Conservation (phyloP, 441 rosid genomes). For the Flueggea neowawraea region DNA sequence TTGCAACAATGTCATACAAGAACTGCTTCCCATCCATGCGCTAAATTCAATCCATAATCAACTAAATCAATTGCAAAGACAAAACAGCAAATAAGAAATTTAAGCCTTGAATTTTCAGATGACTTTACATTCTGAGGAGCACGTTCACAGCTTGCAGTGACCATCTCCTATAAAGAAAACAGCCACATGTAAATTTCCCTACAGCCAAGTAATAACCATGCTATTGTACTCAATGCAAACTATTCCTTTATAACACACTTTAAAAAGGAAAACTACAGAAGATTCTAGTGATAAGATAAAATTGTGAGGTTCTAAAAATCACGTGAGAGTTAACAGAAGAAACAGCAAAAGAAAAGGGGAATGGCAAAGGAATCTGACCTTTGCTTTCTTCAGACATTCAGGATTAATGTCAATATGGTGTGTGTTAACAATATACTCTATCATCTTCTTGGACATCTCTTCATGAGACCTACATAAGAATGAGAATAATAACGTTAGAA, state of each 20-base stretch:
- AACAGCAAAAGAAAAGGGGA: conserved; percentile 3
- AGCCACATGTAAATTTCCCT: background rate
- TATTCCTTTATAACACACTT: background rate
- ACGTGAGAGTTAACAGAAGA: background rate
- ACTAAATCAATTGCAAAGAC: background rate
- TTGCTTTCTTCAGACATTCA: conserved; percentile 41
- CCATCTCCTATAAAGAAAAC: conserved; percentile 51
- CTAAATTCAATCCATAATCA: background rate
- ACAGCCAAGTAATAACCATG: no score
- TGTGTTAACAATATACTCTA: conserved; percentile 55
- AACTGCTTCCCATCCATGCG: conserved; percentile 1
- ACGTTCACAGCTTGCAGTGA: conserved; percentile 45
- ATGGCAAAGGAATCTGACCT: conserved; percentile 32
- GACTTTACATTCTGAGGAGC: conserved; percentile 38
- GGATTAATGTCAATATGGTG: conserved; percentile 58
- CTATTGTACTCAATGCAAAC: no score
- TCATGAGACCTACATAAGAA: conserved; percentile 32
- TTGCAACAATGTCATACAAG: conserved; percentile 60
- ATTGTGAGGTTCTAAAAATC: background rate
- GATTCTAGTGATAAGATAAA: conserved; percentile 5
- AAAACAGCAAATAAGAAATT: conserved; percentile 5
- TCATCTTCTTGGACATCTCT: conserved; percentile 60
- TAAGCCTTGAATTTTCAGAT: conserved; percentile 3
- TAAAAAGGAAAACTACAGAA: conserved; percentile 7
- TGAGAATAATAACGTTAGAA: no score